Evolutionary conservation across 2,329 filamentous ascomycete genomes (phyloP), one percentile per base, ranked within the genome.

Genomic region (Cladosporium sp.): DNA sequence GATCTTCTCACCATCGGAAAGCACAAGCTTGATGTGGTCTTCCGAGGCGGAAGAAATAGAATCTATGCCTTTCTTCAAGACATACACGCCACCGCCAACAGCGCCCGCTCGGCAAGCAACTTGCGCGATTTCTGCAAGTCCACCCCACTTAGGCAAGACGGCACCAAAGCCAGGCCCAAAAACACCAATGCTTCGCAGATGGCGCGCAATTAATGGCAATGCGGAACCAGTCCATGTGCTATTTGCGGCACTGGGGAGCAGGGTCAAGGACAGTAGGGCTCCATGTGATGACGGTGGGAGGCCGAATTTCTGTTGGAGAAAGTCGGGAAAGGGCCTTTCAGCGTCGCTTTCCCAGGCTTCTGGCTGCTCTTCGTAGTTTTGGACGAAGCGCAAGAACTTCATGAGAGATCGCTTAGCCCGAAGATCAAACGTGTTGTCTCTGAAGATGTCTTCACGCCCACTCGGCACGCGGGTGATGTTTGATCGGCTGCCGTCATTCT

Each of bases 91-190:
- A 44, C 93, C 93, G 34, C 92, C 92, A 6, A 98, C 93, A 16
- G 92, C 92, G 56, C 85, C 84, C 37, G 92, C 89, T 60, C 92
- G 86, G 67, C 93, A 97, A 4, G 85, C 88, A 19, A 95, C 90
- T 74, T 98, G 92, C 31, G 87, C 83, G 55, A 97, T 83, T 70
- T 98, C 92, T 32, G 89, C 86, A 43, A 87, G 77, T 28, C 92
- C 90, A 43, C 92, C 92, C 85, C 90, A 98, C 76, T 95, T 96
- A 18, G 91, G 86, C 59, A 95, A 82, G 10, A 98, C 83, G 43
- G 89, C 88, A 48, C 88, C 88, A 66, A 97, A 97, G 9, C 92
- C 90, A 44, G 87, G 81, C 0, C 92, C 92, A 61, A 96, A 92
- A 4, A 88, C 74, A 7, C 92, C 91, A 70, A 95, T 91, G 0